Evolutionary conservation across 139 green algal genomes (phyloP).

Genomic region (Closterium sp.): DNA sequence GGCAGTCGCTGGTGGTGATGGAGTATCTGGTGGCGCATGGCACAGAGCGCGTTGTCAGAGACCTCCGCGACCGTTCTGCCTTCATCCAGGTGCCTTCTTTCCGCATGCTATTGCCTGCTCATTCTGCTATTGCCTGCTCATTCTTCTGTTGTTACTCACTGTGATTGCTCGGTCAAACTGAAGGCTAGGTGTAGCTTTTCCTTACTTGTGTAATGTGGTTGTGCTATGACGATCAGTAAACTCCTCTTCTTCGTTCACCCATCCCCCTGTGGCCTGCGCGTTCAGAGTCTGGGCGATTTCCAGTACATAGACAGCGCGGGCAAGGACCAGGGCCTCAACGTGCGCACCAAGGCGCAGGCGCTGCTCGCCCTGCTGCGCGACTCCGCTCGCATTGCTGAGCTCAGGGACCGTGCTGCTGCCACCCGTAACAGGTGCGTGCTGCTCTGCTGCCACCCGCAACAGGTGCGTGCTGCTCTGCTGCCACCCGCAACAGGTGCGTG

Average conservation of each 20-base stretch:
- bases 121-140: no score
- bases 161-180: no score
- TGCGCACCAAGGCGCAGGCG: constrained; percentile 65
- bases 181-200: not conserved
- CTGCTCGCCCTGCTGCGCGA: constrained; percentile 49
- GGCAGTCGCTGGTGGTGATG: constrained; percentile 69
- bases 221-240: not conserved
- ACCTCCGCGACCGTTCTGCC: constrained; percentile 38
- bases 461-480: no score
- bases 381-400: constrained; percentile 29
- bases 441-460: no score
- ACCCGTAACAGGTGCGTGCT: constrained; percentile 46
- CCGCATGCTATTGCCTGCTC: no score
- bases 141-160: no score
- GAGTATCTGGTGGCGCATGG: constrained; percentile 80
- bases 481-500: no score
- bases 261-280: not conserved
- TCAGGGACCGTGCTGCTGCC: constrained; percentile 32
- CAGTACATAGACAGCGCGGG: constrained; percentile 58
- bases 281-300: constrained; percentile 65
- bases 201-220: not conserved
- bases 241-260: not conserved
- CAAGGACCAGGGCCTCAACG: constrained; percentile 80
- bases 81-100: constrained; percentile 53
- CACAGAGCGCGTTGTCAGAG: constrained; percentile 59